Evolutionary conservation across 2,329 filamentous ascomycete genomes (phyloP), one percentile per base, ranked within the genome.

Genomic region (Hirsutella rhossiliensis): DNA sequence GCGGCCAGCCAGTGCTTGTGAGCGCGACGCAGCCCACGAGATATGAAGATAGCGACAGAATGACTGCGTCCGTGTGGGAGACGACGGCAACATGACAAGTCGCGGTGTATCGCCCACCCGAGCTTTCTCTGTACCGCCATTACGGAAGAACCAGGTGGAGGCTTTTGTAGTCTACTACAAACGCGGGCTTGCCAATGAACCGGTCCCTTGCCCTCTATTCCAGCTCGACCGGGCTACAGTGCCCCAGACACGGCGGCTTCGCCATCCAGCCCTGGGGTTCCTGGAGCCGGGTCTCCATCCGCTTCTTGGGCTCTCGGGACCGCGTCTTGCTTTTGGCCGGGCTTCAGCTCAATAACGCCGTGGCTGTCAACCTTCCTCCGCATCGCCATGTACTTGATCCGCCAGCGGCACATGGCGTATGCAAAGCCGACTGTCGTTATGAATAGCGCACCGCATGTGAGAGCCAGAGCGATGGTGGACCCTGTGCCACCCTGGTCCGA

Each of bases 401-500:
- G 45, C 42, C 42, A 44, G 19, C 30, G 36, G 31, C 42, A 42
- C 28, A 38, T 42, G 34, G 18, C 30, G n/a, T 37, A 40, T 11
- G 42, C 36, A 18, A 47, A 42, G 18, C 37, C 39, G 15, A 20
- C 30, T 1, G 40, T 19, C 23, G 40, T 38, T 3, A 47, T 34
- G n/a, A 47, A 44, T 4, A 47, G 30, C 11, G 43, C 42, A 13
- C 45, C 45, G 15, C 42, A 44, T 7, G 42, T 27, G 17, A 44
- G 23, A 13, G 42, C 29, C 4, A 47, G 36, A 9, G 32, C 45
- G 11, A 44, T 36, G 29, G 44, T 17, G 17, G 38, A 17, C 8
- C 37, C 20, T 19, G 37, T 30, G 17, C 40, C 15, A 17, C 27
- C 17, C 23, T 42, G 36, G 17, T 3, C 18, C 18, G 17, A 32